Evolutionary conservation across 148 eudicot genomes (phyloP).

Genomic region (Arctostaphylos glauca): DNA sequence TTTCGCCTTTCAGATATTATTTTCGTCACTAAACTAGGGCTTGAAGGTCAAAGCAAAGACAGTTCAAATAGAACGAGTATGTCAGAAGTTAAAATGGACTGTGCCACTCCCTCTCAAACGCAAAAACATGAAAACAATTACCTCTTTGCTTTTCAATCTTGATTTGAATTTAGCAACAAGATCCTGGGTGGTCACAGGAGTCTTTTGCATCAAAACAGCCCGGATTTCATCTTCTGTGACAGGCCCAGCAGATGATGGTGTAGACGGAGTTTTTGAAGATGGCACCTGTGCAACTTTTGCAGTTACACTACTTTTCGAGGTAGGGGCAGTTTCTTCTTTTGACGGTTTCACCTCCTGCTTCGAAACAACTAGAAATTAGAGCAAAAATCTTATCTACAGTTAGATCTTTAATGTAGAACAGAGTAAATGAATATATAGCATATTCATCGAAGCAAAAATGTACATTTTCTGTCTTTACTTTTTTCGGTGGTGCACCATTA

Average conservation of each 20-base stretch:
- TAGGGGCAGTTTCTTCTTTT: conserved; percentile 44
- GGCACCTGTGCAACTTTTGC: conserved; percentile 40
- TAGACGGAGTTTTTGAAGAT: conserved; percentile 38
- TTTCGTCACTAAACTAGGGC: not conserved
- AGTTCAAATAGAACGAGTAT: not conserved
- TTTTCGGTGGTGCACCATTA: conserved; percentile 52
- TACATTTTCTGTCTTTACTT: conserved; percentile 87
- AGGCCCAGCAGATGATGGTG: conserved; percentile 60
- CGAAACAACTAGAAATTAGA: conserved; percentile 16
- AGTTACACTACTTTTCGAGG: conserved; percentile 39
- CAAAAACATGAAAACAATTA: conserved; percentile 20
- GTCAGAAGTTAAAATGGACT: not conserved
- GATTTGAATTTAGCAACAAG: conserved; percentile 80
- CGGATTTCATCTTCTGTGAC: conserved; percentile 92
- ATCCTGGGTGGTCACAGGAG: conserved; percentile 79
- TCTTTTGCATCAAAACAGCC: conserved; percentile 66
- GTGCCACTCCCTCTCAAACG: too few species aligned
- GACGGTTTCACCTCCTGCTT: conserved; percentile 61
- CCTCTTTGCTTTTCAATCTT: conserved; percentile 72
- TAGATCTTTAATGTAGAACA: not conserved
- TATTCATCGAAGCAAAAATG: not conserved
- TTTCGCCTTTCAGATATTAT: not conserved
- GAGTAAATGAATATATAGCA: not conserved
- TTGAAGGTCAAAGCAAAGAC: not conserved
- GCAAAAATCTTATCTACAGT: not conserved